phyloP scores from a whole-genome alignment of 2,329 filamentous ascomycete genomes.

The Curvularia hawaiiensis region DNA sequence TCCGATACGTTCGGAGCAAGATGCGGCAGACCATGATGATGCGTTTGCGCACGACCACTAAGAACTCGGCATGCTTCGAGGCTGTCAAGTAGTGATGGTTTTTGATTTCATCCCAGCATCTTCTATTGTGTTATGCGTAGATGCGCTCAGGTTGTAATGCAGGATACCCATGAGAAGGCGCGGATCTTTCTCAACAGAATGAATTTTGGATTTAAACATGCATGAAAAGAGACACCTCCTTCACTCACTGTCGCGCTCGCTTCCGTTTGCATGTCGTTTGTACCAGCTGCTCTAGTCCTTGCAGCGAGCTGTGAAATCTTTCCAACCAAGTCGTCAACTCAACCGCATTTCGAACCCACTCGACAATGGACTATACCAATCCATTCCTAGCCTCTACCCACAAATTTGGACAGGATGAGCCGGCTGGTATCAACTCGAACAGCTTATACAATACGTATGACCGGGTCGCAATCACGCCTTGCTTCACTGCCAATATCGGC shows the following conservation, averaged over 20 bases:
- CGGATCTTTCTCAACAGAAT: neutral
- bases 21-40: neutral
- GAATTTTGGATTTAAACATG: neutral
- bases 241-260: neutral
- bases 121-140: neutral
- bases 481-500: neutral
- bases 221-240: neutral
- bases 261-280: neutral
- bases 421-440: neutral
- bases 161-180: neutral
- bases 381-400: too few species aligned
- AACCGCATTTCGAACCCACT: too few species aligned
- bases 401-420: neutral
- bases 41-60: neutral
- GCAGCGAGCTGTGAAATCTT: neutral
- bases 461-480: conserved; percentile 4
- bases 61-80: neutral
- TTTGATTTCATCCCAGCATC: neutral
- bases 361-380: neutral
- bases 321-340: neutral
- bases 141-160: neutral
- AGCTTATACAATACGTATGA: neutral
- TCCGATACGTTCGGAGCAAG: neutral
- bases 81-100: neutral
- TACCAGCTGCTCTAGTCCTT: neutral